Percentiles rank a stretch among this genome's conserved stretches.
Conservation (phyloP, 495 filamentous ascomycete genomes). For the Peziza echinospora region DNA sequence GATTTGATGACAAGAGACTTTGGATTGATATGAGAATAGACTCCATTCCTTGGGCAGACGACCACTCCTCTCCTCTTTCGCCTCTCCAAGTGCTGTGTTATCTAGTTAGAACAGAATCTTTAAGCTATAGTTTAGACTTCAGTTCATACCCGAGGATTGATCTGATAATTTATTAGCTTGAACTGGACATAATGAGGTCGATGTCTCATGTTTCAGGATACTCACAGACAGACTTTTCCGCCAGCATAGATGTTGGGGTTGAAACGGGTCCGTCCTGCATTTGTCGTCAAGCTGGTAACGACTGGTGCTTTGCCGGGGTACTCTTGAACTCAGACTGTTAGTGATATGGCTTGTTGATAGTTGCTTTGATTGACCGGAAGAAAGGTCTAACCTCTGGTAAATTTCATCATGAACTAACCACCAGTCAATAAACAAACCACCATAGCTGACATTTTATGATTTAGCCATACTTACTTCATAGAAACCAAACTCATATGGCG, state of each 20-base stretch:
- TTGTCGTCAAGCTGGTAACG: conserved; percentile 64
- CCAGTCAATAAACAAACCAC: background rate
- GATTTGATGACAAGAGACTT: conserved; percentile 80
- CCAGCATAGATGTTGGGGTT: conserved; percentile 90
- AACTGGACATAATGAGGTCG: too few relatives aligned
- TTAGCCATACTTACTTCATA: conserved; percentile 63
- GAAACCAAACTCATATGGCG: conserved; percentile 92
- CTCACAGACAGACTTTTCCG: conserved; percentile 82
- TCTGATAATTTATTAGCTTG: too few relatives aligned
- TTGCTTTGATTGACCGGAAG: too few relatives aligned
- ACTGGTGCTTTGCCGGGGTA: conserved; percentile 67
- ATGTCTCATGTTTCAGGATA: too few relatives aligned
- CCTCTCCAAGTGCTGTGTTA: conserved; percentile 70
- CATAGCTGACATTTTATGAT: background rate
- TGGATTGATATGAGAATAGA: conserved; percentile 91
- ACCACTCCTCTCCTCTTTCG: conserved; percentile 80
- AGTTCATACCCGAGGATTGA: conserved; percentile 66
- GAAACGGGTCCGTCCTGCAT: conserved; percentile 67
- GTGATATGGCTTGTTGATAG: too few relatives aligned
- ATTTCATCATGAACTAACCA: conserved; percentile 41
- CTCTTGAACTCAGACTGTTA: conserved; percentile 28
- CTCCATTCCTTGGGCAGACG: conserved; percentile 81
- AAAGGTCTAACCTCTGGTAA: conserved; percentile 35
- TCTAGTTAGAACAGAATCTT: conserved; percentile 2
- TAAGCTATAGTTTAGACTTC: background rate